Conservation (phyloP, 2,329 filamentous ascomycete genomes). For the Niveomyces coronatus region DNA sequence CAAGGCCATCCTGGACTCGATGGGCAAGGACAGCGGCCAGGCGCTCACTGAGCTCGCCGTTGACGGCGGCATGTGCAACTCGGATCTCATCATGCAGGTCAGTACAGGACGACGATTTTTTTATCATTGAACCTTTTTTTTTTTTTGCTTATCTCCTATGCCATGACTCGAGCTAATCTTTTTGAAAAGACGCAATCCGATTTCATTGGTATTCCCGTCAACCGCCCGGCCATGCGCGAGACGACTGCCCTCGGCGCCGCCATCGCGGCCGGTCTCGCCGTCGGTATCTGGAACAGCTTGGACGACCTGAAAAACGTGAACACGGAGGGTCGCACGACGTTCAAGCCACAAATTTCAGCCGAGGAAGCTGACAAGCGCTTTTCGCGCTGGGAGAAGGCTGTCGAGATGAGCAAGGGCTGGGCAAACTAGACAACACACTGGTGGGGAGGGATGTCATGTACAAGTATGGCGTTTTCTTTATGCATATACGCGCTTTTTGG, state of each 20-base stretch:
- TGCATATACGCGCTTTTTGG: no score
- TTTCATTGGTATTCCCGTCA: constrained; percentile 68
- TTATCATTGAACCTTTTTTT: not conserved
- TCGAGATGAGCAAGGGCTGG: constrained; percentile 73
- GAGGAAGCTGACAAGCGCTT: constrained; percentile 54
- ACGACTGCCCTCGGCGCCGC: constrained; percentile 74
- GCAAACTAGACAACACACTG: constrained; percentile 20
- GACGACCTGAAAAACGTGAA: constrained; percentile 64
- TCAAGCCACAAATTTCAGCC: constrained; percentile 54
- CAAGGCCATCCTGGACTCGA: constrained; percentile 69
- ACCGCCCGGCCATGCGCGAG: constrained; percentile 72
- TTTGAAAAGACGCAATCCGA: constrained; percentile 65
- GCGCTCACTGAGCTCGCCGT: constrained; percentile 62
- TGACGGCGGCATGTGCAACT: constrained; percentile 78
- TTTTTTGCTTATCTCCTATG: not conserved
- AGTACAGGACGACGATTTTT: not conserved
- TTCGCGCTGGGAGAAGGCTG: constrained; percentile 63
- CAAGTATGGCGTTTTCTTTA: constrained; percentile 5
- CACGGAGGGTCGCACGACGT: constrained; percentile 55
- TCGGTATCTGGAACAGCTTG: constrained; percentile 64
- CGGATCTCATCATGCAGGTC: constrained; percentile 65
- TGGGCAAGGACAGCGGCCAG: constrained; percentile 72
- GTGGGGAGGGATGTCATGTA: not conserved
- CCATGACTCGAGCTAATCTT: not conserved
- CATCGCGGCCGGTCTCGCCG: constrained; percentile 71